A percentile compares a stretch with the other conserved stretches of the same genome.
Evolutionary conservation across 2,329 filamentous ascomycete genomes (phyloP).

Genomic region (Davidsoniella eucalypti): DNA sequence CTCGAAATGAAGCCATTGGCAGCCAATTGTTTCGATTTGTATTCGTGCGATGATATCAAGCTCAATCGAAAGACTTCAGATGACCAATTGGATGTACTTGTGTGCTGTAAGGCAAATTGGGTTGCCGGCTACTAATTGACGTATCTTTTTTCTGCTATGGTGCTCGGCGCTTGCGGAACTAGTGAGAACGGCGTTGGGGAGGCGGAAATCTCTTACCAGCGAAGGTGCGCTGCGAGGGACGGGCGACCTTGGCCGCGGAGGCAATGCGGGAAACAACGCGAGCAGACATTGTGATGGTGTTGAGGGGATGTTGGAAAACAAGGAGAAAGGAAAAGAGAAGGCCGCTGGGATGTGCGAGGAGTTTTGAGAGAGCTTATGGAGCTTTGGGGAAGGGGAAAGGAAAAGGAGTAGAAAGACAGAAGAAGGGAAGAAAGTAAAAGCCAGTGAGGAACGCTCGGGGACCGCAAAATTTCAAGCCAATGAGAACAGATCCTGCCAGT

Average conservation of each 20-base stretch:
- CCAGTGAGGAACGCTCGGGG: conserved; percentile 14
- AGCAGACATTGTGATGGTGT: conserved; percentile 14
- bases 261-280: conserved; percentile 14
- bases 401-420: conserved; percentile 14
- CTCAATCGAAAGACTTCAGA: not conserved
- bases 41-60: not conserved
- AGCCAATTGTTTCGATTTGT: not conserved
- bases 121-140: conserved; percentile 8
- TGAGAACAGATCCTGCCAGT: conserved; percentile 11
- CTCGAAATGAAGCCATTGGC: conserved; percentile 7
- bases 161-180: conserved; percentile 8
- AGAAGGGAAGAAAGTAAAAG: conserved; percentile 12
- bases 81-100: conserved; percentile 9
- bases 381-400: conserved; percentile 14
- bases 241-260: conserved; percentile 14
- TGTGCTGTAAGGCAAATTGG: not conserved
- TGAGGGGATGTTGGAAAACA: conserved; percentile 13
- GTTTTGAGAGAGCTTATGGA: conserved; percentile 14
- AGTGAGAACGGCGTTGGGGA: conserved; percentile 11
- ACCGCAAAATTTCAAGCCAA: conserved; percentile 14
- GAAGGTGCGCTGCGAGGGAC: conserved; percentile 14
- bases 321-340: conserved; percentile 13
- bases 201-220: conserved; percentile 13
- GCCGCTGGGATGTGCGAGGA: conserved; percentile 14
- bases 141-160: conserved; percentile 1